Evolutionary conservation across 2,329 filamentous ascomycete genomes (phyloP), one percentile per base, ranked within the genome.

Genomic region (Colletotrichum tropicicola): DNA sequence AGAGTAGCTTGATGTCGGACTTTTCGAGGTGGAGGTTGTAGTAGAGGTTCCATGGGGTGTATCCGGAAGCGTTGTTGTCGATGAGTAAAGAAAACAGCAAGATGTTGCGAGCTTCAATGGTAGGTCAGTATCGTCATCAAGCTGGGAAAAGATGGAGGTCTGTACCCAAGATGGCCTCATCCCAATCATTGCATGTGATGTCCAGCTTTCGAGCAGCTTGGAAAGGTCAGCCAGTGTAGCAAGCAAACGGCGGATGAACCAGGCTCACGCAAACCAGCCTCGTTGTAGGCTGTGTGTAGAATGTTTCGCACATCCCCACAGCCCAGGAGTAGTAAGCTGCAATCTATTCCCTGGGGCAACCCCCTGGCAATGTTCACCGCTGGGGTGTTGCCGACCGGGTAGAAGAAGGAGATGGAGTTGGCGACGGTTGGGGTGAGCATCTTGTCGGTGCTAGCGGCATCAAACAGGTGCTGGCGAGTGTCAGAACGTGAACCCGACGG

Each of bases 301-400:
- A 90, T 79, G 66, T 86, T 85, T 12, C 86, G 80, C 44, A 83
- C 74, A 74, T 90, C 87, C 10, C 85, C 85, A 59, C 84, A 87
- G 2, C 84, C 86, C 3, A 90, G 77, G 1, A 85, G 77, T 15
- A 90, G 77, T 5, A 89, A 73, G 48, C 80, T 73, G 2, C 79
- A 84, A 69, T 84, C 75, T n/a, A 80, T 66, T 4, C 83, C 85
- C 9, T 81, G 81, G 0, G 85, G 83, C 2, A 87, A 68, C 32
- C 77, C 73, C 51, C 79, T 75, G 0, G 81, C 82, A 8, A 89
- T 73, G 68, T 78, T 83, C 7, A 81, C 75, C 5, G 87, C 85
- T 4, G 86, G 83, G 0, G 82, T 87, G 71, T 86, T 86, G 23
- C 85, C 85, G n/a, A 83, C 75, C 2, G 85, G 81, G 54, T 85